These are phyloP conservation scores for Globisporangium nodosum DNA, from an alignment of 352 stramenopile species.

Conservation along the genomic window DNA sequence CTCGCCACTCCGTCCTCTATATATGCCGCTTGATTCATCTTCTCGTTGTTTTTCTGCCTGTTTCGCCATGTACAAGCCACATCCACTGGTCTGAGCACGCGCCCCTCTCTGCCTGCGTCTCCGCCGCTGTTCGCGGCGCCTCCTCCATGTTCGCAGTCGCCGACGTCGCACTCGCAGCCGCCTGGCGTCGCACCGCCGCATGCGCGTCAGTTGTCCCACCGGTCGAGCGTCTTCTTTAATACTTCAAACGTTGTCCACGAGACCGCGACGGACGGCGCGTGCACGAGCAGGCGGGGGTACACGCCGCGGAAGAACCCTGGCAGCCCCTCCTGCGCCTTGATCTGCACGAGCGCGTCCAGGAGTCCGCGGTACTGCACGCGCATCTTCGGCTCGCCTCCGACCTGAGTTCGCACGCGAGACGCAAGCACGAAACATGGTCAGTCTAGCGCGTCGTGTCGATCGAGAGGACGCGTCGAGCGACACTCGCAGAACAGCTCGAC, in stretches of 20 bases:
- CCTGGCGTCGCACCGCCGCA: neutral
- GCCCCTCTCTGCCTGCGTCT: neutral
- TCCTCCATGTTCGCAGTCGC: too few relatives aligned
- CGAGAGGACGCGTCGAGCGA: neutral
- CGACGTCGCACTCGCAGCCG: too few relatives aligned
- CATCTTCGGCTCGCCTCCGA: constrained; percentile 39
- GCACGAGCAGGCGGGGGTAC: constrained; percentile 91
- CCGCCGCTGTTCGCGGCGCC: too few relatives aligned
- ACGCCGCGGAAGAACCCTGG: constrained; percentile 95
- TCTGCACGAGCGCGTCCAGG: constrained; percentile 75
- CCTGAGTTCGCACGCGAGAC: constrained; percentile 9
- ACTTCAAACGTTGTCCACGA: constrained; percentile 99
- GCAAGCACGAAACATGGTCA: neutral
- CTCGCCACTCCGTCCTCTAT: constrained; percentile 21
- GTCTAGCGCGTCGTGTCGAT: neutral
- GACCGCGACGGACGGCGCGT: constrained; percentile 96
- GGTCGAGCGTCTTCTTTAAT: constrained; percentile 84
- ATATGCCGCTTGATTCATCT: constrained; percentile 23
- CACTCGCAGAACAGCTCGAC: neutral
- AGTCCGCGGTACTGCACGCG: constrained; percentile 70
- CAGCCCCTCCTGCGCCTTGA: constrained; percentile 91
- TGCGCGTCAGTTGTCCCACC: constrained; percentile 18
- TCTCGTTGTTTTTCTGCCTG: constrained; percentile 6
- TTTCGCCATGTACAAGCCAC: constrained; percentile 14
- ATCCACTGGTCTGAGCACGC: neutral